Evolutionary conservation across 2,329 filamentous ascomycete species (phyloP).

Genomic region (Xylariomycetidae sp.): DNA sequence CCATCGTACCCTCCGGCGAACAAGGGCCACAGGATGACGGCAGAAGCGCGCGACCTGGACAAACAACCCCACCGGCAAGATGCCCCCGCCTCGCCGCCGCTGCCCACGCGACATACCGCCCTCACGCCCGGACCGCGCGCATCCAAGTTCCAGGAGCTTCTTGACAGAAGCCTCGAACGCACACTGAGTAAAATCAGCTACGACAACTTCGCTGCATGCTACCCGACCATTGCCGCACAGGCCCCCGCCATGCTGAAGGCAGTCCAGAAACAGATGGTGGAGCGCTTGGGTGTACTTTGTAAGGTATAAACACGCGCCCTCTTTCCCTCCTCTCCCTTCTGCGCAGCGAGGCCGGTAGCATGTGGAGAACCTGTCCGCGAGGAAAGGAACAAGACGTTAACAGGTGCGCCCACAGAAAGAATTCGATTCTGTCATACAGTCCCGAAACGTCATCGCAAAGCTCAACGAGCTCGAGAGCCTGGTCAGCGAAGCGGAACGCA

Average conservation of each 20-base stretch:
- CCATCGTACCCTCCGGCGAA: too few relatives aligned
- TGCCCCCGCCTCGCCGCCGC: constrained; percentile 18
- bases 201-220: constrained; percentile 56
- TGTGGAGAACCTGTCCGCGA: too few relatives aligned
- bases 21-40: too few relatives aligned
- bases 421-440: constrained; percentile 50
- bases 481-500: constrained; percentile 43
- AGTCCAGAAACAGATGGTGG: constrained; percentile 56
- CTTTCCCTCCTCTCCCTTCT: constrained; percentile 4
- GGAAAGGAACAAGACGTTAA: constrained; percentile 2
- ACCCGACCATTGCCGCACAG: constrained; percentile 51
- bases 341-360: too few relatives aligned
- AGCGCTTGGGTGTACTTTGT: constrained; percentile 49
- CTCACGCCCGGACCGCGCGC: constrained; percentile 54
- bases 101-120: constrained; percentile 37
- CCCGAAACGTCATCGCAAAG: constrained; percentile 48
- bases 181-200: constrained; percentile 53
- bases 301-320: constrained; percentile 34
- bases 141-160: constrained; percentile 48
- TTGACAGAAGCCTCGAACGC: constrained; percentile 45
- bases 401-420: constrained; percentile 38
- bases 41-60: too few relatives aligned
- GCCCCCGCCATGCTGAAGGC: constrained; percentile 47
- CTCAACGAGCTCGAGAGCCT: constrained; percentile 57
- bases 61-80: too few relatives aligned